Evolutionary conservation across 306 rosid genomes (phyloP).

Genomic region (Canavalia ensiformis): DNA sequence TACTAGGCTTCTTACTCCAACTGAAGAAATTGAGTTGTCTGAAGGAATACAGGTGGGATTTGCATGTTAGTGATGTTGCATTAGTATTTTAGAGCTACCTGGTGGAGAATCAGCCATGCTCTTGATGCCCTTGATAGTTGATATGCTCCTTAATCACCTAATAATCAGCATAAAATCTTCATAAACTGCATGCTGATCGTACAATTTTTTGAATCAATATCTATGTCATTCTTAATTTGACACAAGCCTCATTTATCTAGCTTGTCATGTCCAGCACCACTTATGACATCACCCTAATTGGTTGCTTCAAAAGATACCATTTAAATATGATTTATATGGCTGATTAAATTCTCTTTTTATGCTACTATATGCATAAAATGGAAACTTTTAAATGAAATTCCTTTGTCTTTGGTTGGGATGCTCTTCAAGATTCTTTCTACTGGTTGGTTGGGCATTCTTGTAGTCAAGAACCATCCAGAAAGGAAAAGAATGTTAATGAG

Average conservation of each 20-base stretch:
- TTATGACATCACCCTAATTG: not conserved
- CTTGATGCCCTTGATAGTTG: conserved; percentile 26
- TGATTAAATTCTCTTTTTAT: conserved; percentile 12
- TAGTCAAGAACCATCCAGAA: conserved; percentile 18
- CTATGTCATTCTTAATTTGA: conserved; percentile 31
- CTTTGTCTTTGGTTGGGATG: not conserved
- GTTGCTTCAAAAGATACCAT: conserved; percentile 28
- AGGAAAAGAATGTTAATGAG: not conserved
- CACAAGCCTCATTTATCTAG: conserved; percentile 12
- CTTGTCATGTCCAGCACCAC: conserved; percentile 29
- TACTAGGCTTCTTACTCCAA: conserved; percentile 77
- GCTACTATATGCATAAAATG: not conserved
- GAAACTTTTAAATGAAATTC: not conserved
- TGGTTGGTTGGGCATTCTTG: conserved; percentile 33
- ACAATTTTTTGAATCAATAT: conserved; percentile 22
- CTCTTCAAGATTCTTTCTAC: conserved; percentile 40
- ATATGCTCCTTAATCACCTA: conserved; percentile 42
- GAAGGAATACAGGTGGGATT: conserved; percentile 92
- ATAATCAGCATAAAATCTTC: conserved; percentile 32
- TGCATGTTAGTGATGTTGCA: conserved; percentile 32
- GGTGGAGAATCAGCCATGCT: conserved; percentile 11
- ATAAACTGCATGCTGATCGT: conserved; percentile 28
- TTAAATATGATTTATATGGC: conserved; percentile 15
- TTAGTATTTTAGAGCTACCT: conserved; percentile 37
- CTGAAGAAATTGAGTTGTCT: conserved; percentile 83